Evolutionary conservation across 176 grass and related monocot genomes (phyloP).

Genomic region (Metroxylon sagu): DNA sequence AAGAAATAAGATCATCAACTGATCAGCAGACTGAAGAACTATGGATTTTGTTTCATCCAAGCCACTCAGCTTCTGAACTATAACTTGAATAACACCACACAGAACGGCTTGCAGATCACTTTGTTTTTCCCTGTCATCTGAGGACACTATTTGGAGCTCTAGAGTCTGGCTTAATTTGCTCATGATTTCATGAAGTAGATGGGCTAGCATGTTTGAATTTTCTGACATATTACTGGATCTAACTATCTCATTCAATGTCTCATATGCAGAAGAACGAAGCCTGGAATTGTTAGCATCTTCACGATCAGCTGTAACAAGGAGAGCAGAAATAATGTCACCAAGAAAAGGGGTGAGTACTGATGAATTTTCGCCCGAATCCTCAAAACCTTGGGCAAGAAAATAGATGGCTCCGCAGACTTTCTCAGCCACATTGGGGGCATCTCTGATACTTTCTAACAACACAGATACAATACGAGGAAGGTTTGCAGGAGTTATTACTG

Average conservation of each 20-base stretch:
- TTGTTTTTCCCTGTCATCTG: conserved; percentile 63
- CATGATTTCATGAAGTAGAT: conserved; percentile 62
- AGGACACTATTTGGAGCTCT: conserved; percentile 60
- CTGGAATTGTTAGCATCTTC: conserved; percentile 49
- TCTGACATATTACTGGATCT: conserved; percentile 63
- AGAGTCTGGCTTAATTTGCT: conserved; percentile 57
- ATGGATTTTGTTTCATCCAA: conserved; percentile 52
- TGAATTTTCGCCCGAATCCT: conserved; percentile 43
- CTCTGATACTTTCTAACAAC: conserved; percentile 72
- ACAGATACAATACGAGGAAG: conserved; percentile 71
- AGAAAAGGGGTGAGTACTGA: conserved; percentile 77
- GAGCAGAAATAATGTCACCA: conserved; percentile 59
- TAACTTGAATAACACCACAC: conserved; percentile 79
- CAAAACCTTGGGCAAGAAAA: conserved; percentile 81
- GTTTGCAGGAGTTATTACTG: conserved; percentile 69
- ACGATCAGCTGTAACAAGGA: conserved; percentile 70
- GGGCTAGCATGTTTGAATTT: conserved; percentile 43
- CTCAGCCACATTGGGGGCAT: conserved; percentile 81
- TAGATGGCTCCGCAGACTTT: conserved; percentile 80
- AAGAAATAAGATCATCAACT: conserved; percentile 80
- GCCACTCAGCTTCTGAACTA: conserved; percentile 76
- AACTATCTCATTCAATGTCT: conserved; percentile 85
- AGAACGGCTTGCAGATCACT: conserved; percentile 75
- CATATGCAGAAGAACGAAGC: conserved; percentile 77
- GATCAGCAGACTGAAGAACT: conserved; percentile 58